These are phyloP conservation scores for Hymenotorrendiella dingleyae DNA, from an alignment of 2,329 filamentous ascomycete genomes.

Conservation along the genomic window DNA sequence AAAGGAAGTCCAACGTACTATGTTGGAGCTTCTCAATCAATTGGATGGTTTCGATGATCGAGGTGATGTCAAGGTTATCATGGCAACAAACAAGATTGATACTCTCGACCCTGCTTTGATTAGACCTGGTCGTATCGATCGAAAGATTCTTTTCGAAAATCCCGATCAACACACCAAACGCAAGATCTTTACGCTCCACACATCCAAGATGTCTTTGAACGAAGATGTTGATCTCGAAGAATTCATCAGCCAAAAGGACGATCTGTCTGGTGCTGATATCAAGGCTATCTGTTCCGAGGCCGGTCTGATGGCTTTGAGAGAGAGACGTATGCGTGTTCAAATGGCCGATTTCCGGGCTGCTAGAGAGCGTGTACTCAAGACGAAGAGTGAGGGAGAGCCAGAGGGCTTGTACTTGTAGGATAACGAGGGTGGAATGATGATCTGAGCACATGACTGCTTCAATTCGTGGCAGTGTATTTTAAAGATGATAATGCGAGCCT, in stretches of 20 bases:
- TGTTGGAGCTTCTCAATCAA: slow-evolving; percentile 97
- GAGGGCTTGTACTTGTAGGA: slow-evolving; percentile 95
- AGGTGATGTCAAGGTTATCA: slow-evolving; percentile 98
- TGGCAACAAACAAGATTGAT: slow-evolving; percentile 99
- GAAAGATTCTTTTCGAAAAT: slow-evolving; percentile 80
- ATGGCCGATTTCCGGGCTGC: slow-evolving; percentile 97
- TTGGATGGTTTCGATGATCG: slow-evolving; percentile 98
- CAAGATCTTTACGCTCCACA: slow-evolving; percentile 98
- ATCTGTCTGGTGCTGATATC: slow-evolving; percentile 94
- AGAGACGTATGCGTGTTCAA: slow-evolving; percentile 95
- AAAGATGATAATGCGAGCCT: no score
- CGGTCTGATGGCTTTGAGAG: slow-evolving; percentile 85
- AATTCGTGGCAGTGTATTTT: slow-evolving; percentile 26
- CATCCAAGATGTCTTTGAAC: slow-evolving; percentile 95
- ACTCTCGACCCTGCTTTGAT: slow-evolving; percentile 94
- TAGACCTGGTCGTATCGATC: slow-evolving; percentile 93
- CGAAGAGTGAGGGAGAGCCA: slow-evolving; percentile 96
- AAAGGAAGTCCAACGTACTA: slow-evolving; percentile 94
- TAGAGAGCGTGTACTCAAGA: slow-evolving; percentile 90
- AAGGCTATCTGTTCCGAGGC: slow-evolving; percentile 98
- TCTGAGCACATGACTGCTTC: slow-evolving; percentile 11
- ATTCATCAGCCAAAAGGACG: slow-evolving; percentile 98
- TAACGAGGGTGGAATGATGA: not conserved
- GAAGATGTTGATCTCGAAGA: slow-evolving; percentile 98
- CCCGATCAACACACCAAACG: slow-evolving; percentile 79